Conservation (phyloP, 768 basidiomycete genomes). For the Panaeolus papilionaceus region DNA sequence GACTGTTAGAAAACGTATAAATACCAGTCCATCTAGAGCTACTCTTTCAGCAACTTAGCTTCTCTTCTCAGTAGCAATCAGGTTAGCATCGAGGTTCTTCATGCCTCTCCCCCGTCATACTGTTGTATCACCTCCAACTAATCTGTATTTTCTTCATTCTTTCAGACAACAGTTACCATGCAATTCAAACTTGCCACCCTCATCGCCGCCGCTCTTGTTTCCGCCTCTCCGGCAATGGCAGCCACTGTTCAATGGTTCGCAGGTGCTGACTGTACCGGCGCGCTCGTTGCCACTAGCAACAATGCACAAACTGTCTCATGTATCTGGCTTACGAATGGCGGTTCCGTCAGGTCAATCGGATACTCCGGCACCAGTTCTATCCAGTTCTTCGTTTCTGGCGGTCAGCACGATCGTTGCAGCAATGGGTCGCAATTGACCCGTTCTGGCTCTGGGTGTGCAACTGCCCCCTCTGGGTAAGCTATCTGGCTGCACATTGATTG, state of each 20-base stretch:
- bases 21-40: slow-evolving; percentile 13
- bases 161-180: slow-evolving; percentile 18
- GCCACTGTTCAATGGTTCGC: slow-evolving; percentile 20
- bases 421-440: slow-evolving; percentile 23
- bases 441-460: slow-evolving; percentile 27
- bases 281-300: neutral
- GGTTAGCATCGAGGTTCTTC: no score
- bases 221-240: slow-evolving; percentile 25
- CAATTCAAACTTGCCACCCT: slow-evolving; percentile 27
- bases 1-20: slow-evolving; percentile 22
- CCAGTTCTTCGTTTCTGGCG: slow-evolving; percentile 26
- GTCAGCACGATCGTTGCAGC: slow-evolving; percentile 26
- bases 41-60: slow-evolving; percentile 21
- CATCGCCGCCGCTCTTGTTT: slow-evolving; percentile 21
- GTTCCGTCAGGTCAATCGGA: slow-evolving; percentile 25
- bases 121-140: no score
- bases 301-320: slow-evolving; percentile 19
- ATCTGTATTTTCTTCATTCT: no score
- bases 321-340: slow-evolving; percentile 19
- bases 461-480: slow-evolving; percentile 26
- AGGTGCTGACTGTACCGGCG: slow-evolving; percentile 20
- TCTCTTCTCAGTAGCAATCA: slow-evolving; percentile 3
- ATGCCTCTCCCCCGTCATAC: no score
- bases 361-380: slow-evolving; percentile 27
- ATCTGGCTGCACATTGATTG: slow-evolving; percentile 17